Base-by-base conservation (phyloP, 2,329 filamentous ascomycete genomes). In the Sporothrix variecibatus region DNA sequence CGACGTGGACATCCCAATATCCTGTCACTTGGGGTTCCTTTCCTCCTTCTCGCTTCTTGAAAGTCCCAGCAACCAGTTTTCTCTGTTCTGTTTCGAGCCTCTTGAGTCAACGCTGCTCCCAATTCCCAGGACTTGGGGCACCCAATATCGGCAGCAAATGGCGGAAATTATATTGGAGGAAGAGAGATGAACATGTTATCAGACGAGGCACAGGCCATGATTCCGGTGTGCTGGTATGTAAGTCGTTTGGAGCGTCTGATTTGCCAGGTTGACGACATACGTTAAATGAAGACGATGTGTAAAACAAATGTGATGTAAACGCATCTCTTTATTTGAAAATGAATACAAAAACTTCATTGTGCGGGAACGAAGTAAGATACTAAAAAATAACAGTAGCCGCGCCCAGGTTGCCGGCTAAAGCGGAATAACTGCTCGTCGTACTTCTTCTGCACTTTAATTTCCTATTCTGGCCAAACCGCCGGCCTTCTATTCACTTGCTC, bases 201-300 rank as follows among this genome's bases (percentile, higher is more conserved):
- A 51, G 65, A 51, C 43, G 17, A 68, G 65, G 43, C 26, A 51
- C 65, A 68, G 46, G 15, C 40, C 65, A 68, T 51, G 15, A 51
- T 49, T 46, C 43, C 40, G 28, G 65, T 23, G 23, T 28, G 12
- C 23, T 67, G 38, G 23, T 23, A 65, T 46, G n/a, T 67, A 46
- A 20, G 34, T 28, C 23, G 2, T 8, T 28, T 46, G 4, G 1
- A 65, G 26, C 23, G 15, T 28, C 1, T 67, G 3, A 4, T 15
- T 23, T 64, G 60, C 34, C 34, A 5, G 60, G 4, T 26, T 65
- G 60, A 43, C 34, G 9, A 17, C 23, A 2, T 15, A 34, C 9
- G 6, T 28, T n/a, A 20, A 56, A 60, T 60, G 17, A 20, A 26
- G 2, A 60, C 3, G 17, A 34, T 5, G 6, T 34, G 56, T 34